These are phyloP conservation scores for Asterella californica DNA, from an alignment of 225 moss, liverwort and hornwort species.

Conservation along the genomic window DNA sequence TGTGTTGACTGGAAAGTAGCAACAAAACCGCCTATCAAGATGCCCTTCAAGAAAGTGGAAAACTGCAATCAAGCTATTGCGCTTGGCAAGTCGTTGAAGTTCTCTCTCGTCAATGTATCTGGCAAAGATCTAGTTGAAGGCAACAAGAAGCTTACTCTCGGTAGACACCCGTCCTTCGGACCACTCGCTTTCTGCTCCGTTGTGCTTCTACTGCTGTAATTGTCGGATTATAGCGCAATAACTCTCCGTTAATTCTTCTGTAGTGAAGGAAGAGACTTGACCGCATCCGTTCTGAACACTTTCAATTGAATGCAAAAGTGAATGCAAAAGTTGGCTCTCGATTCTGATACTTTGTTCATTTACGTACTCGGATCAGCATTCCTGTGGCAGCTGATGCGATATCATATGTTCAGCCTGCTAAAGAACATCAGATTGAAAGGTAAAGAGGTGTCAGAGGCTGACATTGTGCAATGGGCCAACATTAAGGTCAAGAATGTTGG, in stretches of 20 bases:
- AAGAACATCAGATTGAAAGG: conserved; percentile 82
- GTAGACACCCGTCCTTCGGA: conserved; percentile 35
- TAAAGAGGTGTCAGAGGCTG: conserved; percentile 81
- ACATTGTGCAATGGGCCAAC: conserved; percentile 94
- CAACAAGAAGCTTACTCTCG: conserved; percentile 92
- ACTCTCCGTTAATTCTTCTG: neutral
- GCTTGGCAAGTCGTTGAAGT: conserved; percentile 74
- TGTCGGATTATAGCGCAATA: neutral
- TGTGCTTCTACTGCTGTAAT: neutral
- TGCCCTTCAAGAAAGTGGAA: conserved; percentile 95
- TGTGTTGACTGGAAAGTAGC: conserved; percentile 82
- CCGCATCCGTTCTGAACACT: neutral
- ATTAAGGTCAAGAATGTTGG: conserved; percentile 86
- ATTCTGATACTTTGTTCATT: neutral
- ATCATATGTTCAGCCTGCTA: conserved; percentile 70
- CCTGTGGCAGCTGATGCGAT: conserved; percentile 95
- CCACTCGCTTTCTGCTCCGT: too few relatives aligned
- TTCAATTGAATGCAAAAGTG: neutral
- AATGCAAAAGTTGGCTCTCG: neutral
- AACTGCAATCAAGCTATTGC: conserved; percentile 97
- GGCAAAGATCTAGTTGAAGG: conserved; percentile 95
- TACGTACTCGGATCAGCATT: conserved; percentile 57
- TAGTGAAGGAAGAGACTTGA: neutral
- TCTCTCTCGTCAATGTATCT: conserved; percentile 96
- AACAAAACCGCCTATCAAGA: conserved; percentile 83